These are phyloP conservation scores for Neodidymelliopsis sp. DNA, from an alignment of 2,329 filamentous ascomycete genomes.

Conservation along the genomic window DNA sequence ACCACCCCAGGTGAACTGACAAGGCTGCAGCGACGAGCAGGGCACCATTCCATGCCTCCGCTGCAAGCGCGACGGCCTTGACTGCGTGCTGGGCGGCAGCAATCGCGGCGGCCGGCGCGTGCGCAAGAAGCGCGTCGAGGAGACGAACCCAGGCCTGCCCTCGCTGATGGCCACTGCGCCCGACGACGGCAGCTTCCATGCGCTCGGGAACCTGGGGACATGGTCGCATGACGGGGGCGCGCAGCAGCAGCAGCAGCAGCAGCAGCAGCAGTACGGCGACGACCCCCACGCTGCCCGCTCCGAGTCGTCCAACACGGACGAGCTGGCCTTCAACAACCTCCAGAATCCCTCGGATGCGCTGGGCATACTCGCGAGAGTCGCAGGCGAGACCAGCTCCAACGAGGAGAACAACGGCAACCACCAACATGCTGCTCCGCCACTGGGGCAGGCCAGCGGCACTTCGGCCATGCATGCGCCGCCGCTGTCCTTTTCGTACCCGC, in stretches of 20 bases:
- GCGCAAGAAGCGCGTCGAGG: constrained; percentile 56
- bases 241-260: constrained; percentile 23
- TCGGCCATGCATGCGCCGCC: constrained; percentile 26
- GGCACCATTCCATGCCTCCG: constrained; percentile 63
- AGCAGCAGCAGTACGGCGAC: constrained; percentile 22
- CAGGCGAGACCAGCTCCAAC: constrained; percentile 47
- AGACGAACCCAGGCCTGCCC: constrained; percentile 27
- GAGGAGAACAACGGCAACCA: constrained; percentile 25
- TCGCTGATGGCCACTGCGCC: constrained; percentile 37
- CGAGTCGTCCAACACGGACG: constrained; percentile 43
- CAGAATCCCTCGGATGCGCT: constrained; percentile 60
- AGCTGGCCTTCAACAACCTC: constrained; percentile 52
- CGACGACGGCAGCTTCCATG: constrained; percentile 47
- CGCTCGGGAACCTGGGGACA: constrained; percentile 48
- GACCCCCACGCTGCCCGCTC: constrained; percentile 39
- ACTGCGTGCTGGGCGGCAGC: constrained; percentile 66
- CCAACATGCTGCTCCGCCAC: not conserved
- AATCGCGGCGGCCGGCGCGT: constrained; percentile 67
- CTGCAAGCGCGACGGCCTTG: constrained; percentile 64
- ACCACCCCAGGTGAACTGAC: constrained; percentile 11
- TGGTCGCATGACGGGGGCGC: constrained; percentile 37
- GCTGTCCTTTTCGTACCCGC: constrained; percentile 53
- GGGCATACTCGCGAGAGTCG: constrained; percentile 57
- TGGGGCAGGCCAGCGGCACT: constrained; percentile 23
- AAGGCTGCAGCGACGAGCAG: constrained; percentile 52